Evolutionary conservation across 495 filamentous ascomycete species (phyloP).

Genomic region (Aspergillus sclerotioniger): DNA sequence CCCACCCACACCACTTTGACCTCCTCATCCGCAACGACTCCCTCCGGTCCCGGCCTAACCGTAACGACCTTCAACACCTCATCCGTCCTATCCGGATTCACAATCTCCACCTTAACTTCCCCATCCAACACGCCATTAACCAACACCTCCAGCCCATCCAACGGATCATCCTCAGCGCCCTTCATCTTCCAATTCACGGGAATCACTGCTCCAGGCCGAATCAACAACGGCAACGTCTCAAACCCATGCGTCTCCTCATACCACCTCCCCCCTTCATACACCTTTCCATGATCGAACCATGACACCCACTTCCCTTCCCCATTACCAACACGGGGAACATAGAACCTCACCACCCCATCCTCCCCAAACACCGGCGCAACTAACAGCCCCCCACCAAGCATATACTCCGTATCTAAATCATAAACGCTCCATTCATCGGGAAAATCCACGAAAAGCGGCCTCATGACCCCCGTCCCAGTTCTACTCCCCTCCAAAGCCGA

Average conservation of each 20-base stretch:
- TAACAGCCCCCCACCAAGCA: conserved; percentile 59
- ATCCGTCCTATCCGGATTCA: conserved; percentile 34
- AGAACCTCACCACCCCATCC: conserved; percentile 58
- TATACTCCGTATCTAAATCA: conserved; percentile 65
- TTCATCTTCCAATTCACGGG: conserved; percentile 33
- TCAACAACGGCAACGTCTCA: conserved; percentile 39
- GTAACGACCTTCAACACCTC: conserved; percentile 28
- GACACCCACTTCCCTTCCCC: conserved; percentile 46
- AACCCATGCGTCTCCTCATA: conserved; percentile 46
- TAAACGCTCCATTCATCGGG: conserved; percentile 61
- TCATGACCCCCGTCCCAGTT: conserved; percentile 52
- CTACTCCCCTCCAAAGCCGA: conserved; percentile 48
- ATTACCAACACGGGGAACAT: conserved; percentile 46
- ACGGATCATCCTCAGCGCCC: conserved; percentile 34
- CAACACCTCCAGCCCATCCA: conserved; percentile 38
- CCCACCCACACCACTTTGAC: conserved; percentile 18
- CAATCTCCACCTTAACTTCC: conserved; percentile 31
- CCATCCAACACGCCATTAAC: conserved; percentile 32
- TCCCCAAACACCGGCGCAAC: conserved; percentile 63
- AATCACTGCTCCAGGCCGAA: conserved; percentile 39
- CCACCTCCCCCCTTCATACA: conserved; percentile 39
- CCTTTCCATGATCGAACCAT: conserved; percentile 43
- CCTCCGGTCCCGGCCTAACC: conserved; percentile 10
- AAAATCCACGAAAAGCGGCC: conserved; percentile 65
- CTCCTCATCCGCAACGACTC: conserved; percentile 13